Percentiles rank a stretch among this genome's conserved stretches.
Evolutionary conservation across 2,329 filamentous ascomycete genomes (phyloP).

Genomic region (Fulvia fulva): DNA sequence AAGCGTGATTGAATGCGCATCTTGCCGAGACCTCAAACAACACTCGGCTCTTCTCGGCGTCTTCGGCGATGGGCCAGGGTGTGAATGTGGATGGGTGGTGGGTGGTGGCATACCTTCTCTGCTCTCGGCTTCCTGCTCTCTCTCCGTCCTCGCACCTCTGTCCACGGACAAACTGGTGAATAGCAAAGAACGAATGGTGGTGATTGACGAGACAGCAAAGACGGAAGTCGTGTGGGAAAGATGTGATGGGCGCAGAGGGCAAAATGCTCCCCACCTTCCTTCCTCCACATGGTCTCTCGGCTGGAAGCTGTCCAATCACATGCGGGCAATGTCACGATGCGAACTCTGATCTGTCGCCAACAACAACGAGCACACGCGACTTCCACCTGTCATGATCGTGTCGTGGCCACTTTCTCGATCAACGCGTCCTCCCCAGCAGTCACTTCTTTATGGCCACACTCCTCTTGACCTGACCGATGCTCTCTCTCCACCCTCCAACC

Average conservation of each 20-base stretch:
- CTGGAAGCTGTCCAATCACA: background rate
- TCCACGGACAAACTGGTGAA: conserved; percentile 2
- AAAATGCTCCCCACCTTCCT: background rate
- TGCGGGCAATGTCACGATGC: background rate
- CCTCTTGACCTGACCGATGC: too few relatives aligned
- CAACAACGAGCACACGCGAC: background rate
- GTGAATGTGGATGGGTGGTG: background rate
- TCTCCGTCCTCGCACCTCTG: conserved; percentile 11
- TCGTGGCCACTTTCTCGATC: background rate
- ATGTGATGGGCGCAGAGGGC: background rate
- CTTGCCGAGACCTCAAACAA: background rate
- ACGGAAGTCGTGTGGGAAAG: background rate
- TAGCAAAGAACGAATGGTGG: conserved; percentile 9
- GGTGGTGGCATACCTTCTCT: background rate
- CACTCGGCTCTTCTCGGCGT: background rate
- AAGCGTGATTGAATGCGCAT: background rate
- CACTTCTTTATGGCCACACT: too few relatives aligned
- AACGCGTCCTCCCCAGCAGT: background rate
- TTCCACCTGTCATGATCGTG: background rate
- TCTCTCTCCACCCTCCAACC: background rate
- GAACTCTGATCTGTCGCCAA: background rate
- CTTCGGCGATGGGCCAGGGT: background rate
- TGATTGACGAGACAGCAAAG: background rate
- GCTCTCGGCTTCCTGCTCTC: background rate
- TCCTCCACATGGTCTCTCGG: background rate